These are phyloP conservation scores for Spinacia oleracea DNA, from an alignment of 179 eudicot species.

Conservation along the genomic window DNA sequence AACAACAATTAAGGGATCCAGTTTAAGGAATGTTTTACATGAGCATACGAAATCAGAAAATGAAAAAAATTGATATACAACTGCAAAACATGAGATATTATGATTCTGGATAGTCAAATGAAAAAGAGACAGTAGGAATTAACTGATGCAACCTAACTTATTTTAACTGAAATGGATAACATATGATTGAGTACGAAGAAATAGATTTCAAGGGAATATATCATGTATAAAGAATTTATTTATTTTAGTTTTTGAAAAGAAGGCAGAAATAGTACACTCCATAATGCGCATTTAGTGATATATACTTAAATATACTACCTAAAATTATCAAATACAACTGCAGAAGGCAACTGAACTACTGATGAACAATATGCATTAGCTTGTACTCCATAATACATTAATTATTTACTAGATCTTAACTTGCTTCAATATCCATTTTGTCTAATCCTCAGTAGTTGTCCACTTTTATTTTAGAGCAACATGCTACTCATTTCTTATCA, in stretches of 20 bases:
- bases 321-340: not conserved
- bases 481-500: not conserved
- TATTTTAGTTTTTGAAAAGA: no score
- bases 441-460: not conserved
- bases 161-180: not conserved
- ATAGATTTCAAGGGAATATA: not conserved
- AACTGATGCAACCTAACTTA: not conserved
- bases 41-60: not conserved
- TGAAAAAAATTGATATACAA: not conserved
- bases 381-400: not conserved
- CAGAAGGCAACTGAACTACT: not conserved
- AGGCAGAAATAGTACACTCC: not conserved
- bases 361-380: not conserved
- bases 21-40: not conserved
- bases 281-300: no score
- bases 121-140: not conserved
- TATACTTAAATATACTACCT: not conserved
- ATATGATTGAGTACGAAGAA: not conserved
- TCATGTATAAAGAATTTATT: not conserved
- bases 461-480: not conserved
- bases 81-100: constrained; percentile 1
- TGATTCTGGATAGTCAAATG: not conserved
- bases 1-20: not conserved
- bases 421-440: not conserved
- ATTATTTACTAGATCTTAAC: not conserved